Conservation (phyloP, 257 asterid species). For the Capsicum chinense region DNA sequence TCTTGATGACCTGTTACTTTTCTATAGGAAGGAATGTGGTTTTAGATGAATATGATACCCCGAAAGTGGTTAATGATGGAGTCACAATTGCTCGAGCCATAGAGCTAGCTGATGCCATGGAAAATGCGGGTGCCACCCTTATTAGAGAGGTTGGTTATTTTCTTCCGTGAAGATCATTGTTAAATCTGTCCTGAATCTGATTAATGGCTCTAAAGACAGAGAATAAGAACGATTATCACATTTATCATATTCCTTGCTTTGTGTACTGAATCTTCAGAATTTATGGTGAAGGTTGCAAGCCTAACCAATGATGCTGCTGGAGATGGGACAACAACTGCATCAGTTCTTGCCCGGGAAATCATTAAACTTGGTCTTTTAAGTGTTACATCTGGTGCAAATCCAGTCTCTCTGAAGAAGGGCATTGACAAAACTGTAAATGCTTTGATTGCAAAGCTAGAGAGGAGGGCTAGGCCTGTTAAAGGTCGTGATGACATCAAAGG, state of each 20-base stretch:
- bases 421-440: conserved; percentile 82
- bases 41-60: conserved; percentile 85
- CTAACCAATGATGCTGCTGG: conserved; percentile 99
- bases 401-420: conserved; percentile 88
- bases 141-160: conserved; percentile 79
- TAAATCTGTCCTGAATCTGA: background rate
- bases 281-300: conserved; percentile 82
- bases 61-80: conserved; percentile 91
- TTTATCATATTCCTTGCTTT: conserved; percentile 19
- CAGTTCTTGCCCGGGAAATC: conserved; percentile 91
- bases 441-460: conserved; percentile 75
- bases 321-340: conserved; percentile 98
- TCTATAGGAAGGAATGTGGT: conserved; percentile 88
- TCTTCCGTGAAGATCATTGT: background rate
- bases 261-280: conserved; percentile 52
- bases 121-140: conserved; percentile 94
- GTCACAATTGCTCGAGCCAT: conserved; percentile 93
- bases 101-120: conserved; percentile 92
- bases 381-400: conserved; percentile 98
- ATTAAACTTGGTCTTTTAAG: conserved; percentile 86
- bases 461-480: conserved; percentile 85
- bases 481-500: conserved; percentile 93
- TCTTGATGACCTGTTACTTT: background rate
- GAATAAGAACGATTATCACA: background rate
- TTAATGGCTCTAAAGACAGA: background rate